A percentile compares a stretch with the other conserved stretches of the same genome.
Evolutionary conservation across 2,329 filamentous ascomycete species (phyloP).

Genomic region (Fusarium sp.): DNA sequence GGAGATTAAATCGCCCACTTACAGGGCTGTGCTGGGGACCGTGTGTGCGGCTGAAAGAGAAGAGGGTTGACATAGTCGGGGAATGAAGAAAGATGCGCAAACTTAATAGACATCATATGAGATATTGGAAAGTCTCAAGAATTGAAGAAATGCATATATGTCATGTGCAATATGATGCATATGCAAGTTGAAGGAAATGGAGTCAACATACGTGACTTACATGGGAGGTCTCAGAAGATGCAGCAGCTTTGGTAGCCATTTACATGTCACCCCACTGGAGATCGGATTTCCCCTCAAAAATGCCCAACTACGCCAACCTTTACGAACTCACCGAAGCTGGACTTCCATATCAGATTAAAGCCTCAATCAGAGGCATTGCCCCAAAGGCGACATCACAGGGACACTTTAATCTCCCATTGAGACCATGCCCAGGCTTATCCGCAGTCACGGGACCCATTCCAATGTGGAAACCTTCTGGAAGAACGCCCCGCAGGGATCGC

Average conservation of each 20-base stretch:
- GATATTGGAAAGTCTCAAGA: background rate
- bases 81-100: background rate
- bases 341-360: background rate
- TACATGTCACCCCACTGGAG: constrained; percentile 15
- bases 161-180: background rate
- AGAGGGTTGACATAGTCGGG: too few species aligned
- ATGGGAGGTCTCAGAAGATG: too few species aligned
- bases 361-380: background rate
- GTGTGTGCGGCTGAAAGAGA: constrained; percentile 5
- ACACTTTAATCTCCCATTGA: background rate
- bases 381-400: constrained; percentile 11
- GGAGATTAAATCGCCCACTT: constrained; percentile 15
- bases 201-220: background rate
- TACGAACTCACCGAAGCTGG: background rate
- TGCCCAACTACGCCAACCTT: background rate
- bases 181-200: background rate
- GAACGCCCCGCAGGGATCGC: background rate
- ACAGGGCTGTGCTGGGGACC: constrained; percentile 24
- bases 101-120: background rate
- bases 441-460: constrained; percentile 25
- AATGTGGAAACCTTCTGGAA: constrained; percentile 37
- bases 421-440: background rate
- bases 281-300: constrained; percentile 7
- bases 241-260: constrained; percentile 1
- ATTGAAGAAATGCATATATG: background rate